Conservation (phyloP, 306 rosid genomes). For the Vicia faba region DNA sequence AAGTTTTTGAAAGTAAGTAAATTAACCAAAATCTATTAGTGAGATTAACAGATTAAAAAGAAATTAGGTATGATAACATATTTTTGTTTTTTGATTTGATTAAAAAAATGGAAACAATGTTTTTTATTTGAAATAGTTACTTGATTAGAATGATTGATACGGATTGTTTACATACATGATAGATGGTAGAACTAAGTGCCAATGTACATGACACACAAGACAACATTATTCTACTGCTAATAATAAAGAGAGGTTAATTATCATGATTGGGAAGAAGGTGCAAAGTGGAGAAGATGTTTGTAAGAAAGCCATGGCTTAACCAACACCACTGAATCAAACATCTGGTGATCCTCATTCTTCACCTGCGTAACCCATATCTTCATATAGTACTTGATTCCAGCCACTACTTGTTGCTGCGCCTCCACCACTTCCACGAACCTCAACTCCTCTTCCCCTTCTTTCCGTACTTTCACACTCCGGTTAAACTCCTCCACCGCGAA, state of each 20-base stretch:
- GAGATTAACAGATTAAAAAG: no score
- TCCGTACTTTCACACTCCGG: conserved; percentile 20
- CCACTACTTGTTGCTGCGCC: conserved; percentile 74
- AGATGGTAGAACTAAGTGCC: background rate
- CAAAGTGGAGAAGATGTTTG: conserved; percentile 53
- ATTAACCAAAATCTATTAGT: no score
- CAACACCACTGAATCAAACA: conserved; percentile 60
- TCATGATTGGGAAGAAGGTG: conserved; percentile 41
- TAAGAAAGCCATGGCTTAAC: conserved; percentile 64
- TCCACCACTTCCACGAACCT: conserved; percentile 65
- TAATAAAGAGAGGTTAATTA: background rate
- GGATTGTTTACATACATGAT: background rate
- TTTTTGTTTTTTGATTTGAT: no score
- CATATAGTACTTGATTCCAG: conserved; percentile 68
- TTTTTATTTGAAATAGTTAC: no score
- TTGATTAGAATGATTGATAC: background rate
- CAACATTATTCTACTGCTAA: no score
- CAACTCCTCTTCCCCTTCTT: conserved; percentile 38
- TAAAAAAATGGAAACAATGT: no score
- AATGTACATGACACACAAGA: background rate
- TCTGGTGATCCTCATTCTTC: conserved; percentile 20
- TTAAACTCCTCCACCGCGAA: conserved; percentile 75
- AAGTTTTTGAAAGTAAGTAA: no score
- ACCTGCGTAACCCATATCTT: conserved; percentile 39
- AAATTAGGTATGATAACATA: no score